These are phyloP conservation scores for Prillingera fragicola DNA, from an alignment of 1,284 basidiomycete species.

Conservation along the genomic window DNA sequence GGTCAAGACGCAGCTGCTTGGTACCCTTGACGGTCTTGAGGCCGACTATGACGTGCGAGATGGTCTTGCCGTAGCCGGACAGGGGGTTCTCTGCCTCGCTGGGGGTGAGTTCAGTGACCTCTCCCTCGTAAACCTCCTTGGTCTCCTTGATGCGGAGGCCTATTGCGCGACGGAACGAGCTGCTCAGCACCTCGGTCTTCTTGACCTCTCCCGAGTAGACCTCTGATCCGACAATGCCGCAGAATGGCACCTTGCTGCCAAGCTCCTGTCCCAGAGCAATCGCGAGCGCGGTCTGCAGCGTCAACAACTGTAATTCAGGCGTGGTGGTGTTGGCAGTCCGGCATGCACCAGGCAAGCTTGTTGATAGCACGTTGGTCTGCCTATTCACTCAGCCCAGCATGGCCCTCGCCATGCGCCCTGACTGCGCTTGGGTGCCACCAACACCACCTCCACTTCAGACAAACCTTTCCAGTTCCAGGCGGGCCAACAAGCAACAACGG, in stretches of 20 bases:
- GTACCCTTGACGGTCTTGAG: constrained; percentile 98
- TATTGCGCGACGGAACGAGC: constrained; percentile 90
- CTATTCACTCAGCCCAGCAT: too few species aligned
- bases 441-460: background rate
- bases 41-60: constrained; percentile 92
- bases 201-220: constrained; percentile 97
- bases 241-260: constrained; percentile 92
- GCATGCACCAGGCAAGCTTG: too few species aligned
- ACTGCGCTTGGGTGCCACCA: too few species aligned
- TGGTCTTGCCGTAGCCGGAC: constrained; percentile 96
- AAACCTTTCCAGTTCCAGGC: constrained; percentile 46
- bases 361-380: too few species aligned
- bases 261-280: constrained; percentile 91
- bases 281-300: constrained; percentile 93
- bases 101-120: constrained; percentile 94
- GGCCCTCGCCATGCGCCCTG: too few species aligned
- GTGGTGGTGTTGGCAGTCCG: background rate
- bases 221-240: constrained; percentile 96
- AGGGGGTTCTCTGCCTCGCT: constrained; percentile 92
- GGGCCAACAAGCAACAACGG: constrained; percentile 47
- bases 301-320: constrained; percentile 62
- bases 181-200: constrained; percentile 98
- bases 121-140: constrained; percentile 97
- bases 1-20: constrained; percentile 91
- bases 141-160: constrained; percentile 96